Percentiles rank a stretch among this genome's conserved stretches.
These are phyloP conservation scores for Pseudotsuga menziesii DNA, from an alignment of 75 land plant species.

Conservation along the genomic window DNA sequence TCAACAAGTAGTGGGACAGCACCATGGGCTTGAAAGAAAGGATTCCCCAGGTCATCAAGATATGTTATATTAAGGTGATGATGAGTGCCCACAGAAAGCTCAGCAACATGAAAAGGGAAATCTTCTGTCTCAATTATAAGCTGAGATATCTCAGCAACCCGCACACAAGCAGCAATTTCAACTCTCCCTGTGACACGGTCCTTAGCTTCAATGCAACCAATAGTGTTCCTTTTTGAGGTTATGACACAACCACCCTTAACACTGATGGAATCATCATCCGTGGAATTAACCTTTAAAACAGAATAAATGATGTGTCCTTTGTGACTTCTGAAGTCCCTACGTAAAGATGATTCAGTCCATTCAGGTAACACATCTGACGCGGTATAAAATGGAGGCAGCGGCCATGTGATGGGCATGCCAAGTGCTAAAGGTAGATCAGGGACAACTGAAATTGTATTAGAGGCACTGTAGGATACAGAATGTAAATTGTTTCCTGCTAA, in stretches of 20 bases:
- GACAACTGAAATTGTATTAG: slow-evolving; percentile 50
- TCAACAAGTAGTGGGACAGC: slow-evolving; percentile 41
- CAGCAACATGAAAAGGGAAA: slow-evolving; percentile 36
- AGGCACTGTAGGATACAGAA: slow-evolving; percentile 47
- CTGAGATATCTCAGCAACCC: slow-evolving; percentile 94
- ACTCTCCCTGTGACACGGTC: slow-evolving; percentile 66
- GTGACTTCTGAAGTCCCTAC: slow-evolving; percentile 29
- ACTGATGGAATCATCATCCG: slow-evolving; percentile 25
- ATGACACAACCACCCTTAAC: slow-evolving; percentile 56
- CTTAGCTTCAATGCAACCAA: slow-evolving; percentile 79
- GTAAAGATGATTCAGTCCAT: slow-evolving; percentile 26
- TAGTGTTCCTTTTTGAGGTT: slow-evolving; percentile 61
- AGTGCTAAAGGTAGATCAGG: slow-evolving; percentile 86
- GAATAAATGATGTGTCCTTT: slow-evolving; percentile 58
- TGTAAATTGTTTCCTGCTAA: slow-evolving; percentile 21
- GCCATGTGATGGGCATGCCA: slow-evolving; percentile 78
- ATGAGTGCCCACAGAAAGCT: slow-evolving; percentile 65
- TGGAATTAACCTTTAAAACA: slow-evolving; percentile 37
- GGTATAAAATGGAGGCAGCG: slow-evolving; percentile 80
- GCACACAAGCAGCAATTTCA: slow-evolving; percentile 84
- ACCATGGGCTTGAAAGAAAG: slow-evolving; percentile 73
- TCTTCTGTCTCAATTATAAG: slow-evolving; percentile 39
- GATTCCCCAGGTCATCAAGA: slow-evolving; percentile 67
- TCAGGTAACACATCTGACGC: slow-evolving; percentile 64
- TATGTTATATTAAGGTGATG: slow-evolving; percentile 39